phyloP scores from a whole-genome alignment of 768 basidiomycete genomes.

The Trametes cubensis region DNA sequence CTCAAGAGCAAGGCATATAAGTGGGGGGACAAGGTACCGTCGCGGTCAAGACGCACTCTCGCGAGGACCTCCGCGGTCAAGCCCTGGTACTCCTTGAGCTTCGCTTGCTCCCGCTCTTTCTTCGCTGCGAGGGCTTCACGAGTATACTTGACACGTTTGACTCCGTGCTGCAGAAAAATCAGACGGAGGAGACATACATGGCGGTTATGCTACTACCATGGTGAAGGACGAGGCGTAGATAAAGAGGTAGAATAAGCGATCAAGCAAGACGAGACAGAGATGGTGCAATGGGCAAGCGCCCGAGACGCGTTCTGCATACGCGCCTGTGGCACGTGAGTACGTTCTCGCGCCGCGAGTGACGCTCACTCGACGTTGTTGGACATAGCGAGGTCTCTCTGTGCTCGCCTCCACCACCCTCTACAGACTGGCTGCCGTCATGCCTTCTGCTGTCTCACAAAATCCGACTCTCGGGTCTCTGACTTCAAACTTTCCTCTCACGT shows the following conservation, averaged over 20 bases:
- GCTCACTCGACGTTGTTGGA: not conserved
- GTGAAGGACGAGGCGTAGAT: not conserved
- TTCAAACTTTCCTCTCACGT: slow-evolving; percentile 78
- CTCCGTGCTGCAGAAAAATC: slow-evolving; percentile 56
- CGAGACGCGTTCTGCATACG: slow-evolving; percentile 12
- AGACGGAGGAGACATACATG: not conserved
- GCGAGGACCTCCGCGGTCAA: slow-evolving; percentile 65
- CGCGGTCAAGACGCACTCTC: slow-evolving; percentile 46
- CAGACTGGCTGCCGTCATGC: slow-evolving; percentile 45
- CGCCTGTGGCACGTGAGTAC: slow-evolving; percentile 19
- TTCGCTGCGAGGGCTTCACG: slow-evolving; percentile 65
- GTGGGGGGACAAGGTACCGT: slow-evolving; percentile 13
- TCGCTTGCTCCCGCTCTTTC: slow-evolving; percentile 69
- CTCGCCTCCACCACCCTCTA: not conserved
- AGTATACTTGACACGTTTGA: slow-evolving; percentile 63
- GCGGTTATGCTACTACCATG: slow-evolving; percentile 14
- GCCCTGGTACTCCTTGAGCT: slow-evolving; percentile 74
- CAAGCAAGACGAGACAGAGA: slow-evolving; percentile 11
- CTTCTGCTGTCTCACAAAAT: slow-evolving; percentile 52
- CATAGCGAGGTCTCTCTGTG: not conserved
- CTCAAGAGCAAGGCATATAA: slow-evolving; percentile 1
- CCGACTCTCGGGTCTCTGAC: slow-evolving; percentile 54
- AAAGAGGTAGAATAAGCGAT: slow-evolving; percentile 1
- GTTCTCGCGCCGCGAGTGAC: slow-evolving; percentile 15
- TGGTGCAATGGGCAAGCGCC: slow-evolving; percentile 12